Conservation (phyloP, 257 asterid genomes). For the Solanum medicagineum region DNA sequence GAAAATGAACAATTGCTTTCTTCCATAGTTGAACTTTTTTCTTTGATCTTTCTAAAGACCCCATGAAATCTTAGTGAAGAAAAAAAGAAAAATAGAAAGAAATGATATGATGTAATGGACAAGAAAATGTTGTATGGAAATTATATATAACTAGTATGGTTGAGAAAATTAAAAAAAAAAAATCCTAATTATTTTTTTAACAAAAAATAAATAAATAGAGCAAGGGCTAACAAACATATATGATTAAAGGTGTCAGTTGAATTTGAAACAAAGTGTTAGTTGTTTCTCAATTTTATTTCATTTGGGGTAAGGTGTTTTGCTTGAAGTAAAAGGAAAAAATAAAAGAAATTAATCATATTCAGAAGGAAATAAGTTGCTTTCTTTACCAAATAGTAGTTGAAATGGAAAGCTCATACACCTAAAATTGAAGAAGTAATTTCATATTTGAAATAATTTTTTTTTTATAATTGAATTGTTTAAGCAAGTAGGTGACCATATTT, state of each 20-base stretch:
- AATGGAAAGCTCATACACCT: slow-evolving; percentile 42
- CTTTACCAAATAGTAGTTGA: slow-evolving; percentile 64
- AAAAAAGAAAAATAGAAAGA: neutral
- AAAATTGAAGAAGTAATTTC: slow-evolving; percentile 1
- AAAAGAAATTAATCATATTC: neutral
- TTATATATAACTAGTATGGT: neutral
- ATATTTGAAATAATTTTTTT: neutral
- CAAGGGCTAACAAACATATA: slow-evolving; percentile 16
- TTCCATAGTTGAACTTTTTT: slow-evolving; percentile 61
- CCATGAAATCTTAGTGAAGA: slow-evolving; percentile 19
- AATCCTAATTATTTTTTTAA: neutral
- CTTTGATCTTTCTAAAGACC: slow-evolving; percentile 68
- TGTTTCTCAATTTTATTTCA: slow-evolving; percentile 6
- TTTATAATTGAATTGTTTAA: neutral
- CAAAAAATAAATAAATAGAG: neutral
- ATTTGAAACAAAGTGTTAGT: slow-evolving; percentile 13
- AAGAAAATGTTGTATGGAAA: neutral
- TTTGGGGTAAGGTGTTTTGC: slow-evolving; percentile 22
- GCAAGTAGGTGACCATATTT: neutral
- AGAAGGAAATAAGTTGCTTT: slow-evolving; percentile 8
- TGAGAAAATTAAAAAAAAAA: neutral
- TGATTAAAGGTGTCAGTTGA: slow-evolving; percentile 3
- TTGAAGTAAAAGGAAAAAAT: slow-evolving; percentile 40
- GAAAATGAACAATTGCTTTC: slow-evolving; percentile 66
- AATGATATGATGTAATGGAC: neutral